Conservation (phyloP, 2,329 filamentous ascomycete genomes). For the Colletotrichum magnum region DNA sequence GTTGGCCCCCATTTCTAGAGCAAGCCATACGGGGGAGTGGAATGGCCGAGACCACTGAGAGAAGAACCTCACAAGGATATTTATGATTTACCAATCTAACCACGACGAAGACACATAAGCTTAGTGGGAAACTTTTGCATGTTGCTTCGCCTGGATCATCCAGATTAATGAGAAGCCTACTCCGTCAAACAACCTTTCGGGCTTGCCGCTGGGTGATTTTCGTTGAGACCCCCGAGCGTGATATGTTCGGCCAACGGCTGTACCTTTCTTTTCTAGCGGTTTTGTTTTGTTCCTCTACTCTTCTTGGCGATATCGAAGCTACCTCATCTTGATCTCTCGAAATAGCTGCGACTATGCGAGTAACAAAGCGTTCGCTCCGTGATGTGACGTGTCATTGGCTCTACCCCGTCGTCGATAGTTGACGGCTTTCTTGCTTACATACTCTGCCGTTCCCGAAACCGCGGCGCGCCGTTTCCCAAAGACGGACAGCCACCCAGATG, state of each 20-base stretch:
- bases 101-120: not conserved
- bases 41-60: not conserved
- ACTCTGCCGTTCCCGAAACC: not conserved
- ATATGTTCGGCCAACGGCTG: too few relatives aligned
- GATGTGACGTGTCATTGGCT: not conserved
- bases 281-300: too few relatives aligned
- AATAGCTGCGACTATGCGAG: constrained; percentile 32
- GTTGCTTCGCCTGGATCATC: too few relatives aligned
- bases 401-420: not conserved
- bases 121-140: not conserved
- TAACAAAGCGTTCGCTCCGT: not conserved
- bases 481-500: not conserved
- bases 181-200: too few relatives aligned
- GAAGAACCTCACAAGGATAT: too few relatives aligned
- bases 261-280: too few relatives aligned
- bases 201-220: not conserved
- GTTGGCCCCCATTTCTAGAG: not conserved
- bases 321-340: not conserved
- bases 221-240: not conserved
- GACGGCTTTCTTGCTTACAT: constrained; percentile 1
- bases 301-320: not conserved
- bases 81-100: not conserved
- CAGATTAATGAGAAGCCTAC: too few relatives aligned
- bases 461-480: not conserved
- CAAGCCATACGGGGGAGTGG: not conserved